Evolutionary conservation across 1,139 yeast species (phyloP), one percentile per base, ranked within the genome.

Genomic region (Arxiozyma heterogenica): DNA sequence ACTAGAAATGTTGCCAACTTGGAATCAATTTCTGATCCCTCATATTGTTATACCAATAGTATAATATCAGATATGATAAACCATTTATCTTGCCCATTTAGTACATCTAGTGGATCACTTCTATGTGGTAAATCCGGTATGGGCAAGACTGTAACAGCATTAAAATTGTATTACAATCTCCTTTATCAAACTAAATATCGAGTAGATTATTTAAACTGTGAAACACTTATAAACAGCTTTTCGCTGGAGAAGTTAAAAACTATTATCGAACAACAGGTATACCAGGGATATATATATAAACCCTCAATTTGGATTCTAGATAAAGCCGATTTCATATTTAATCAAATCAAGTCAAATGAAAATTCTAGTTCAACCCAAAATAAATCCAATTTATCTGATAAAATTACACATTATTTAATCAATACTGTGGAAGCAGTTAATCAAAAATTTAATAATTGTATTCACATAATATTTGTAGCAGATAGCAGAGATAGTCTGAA

Each of bases 231-330:
- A 9, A 67, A 65, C 21, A 55, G 56, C n/a, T 56, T 60, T 9
- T 63, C 61, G 45, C 51, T 78, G 23, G 76, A 75, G 9, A 76
- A 75, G 41, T 69, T 87, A 51, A 75, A 76, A 51, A 79, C 73
- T 25, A 64, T 78, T 30, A 62, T 89, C 44, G 73, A 73, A 23
- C 77, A 76, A 49, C 75, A 82, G 73, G 66, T 85, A 27, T 78
- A 79, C 49, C 79, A 79, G 55, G 82, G 91, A 41, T 75, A 86
- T 23, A 89, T 96, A 95, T 80, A 82, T 64, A 76, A 86, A 27
- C 97, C 98, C 0, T 74, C 93, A 0, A 73, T 90, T 1, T 69
- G 93, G 4, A 71, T 91, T 1, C 68, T 93, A 41, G 98, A 93
- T 61, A 90, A 90, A 61, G 68, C 90, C n/a, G 96, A 91, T 61